These are phyloP conservation scores for Euphorbia tirucalli DNA, from an alignment of 345 rosid genomes.

Conservation along the genomic window DNA sequence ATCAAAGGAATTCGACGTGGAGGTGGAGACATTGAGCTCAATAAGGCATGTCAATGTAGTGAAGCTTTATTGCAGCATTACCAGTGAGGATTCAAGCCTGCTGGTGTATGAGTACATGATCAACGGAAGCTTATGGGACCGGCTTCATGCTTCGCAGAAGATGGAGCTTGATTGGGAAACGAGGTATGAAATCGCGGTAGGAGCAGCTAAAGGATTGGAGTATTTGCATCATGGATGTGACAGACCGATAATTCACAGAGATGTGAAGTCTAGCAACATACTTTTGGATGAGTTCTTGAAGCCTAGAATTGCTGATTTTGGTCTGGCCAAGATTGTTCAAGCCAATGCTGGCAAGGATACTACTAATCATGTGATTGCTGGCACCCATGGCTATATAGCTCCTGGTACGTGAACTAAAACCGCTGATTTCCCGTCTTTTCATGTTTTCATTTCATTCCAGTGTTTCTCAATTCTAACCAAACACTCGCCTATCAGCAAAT, in stretches of 20 bases:
- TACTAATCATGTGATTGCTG: constrained; percentile 64
- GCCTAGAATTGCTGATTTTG: constrained; percentile 93
- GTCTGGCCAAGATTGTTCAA: constrained; percentile 87
- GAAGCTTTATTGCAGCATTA: constrained; percentile 86
- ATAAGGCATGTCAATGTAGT: constrained; percentile 90
- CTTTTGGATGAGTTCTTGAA: constrained; percentile 66
- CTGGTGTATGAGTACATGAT: constrained; percentile 88
- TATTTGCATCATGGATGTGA: constrained; percentile 83
- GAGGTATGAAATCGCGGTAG: constrained; percentile 75
- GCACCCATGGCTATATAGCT: constrained; percentile 94
- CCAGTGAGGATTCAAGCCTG: constrained; percentile 86
- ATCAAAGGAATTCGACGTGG: constrained; percentile 72
- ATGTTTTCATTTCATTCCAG: too few relatives aligned
- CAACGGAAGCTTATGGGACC: constrained; percentile 92
- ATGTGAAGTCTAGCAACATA: constrained; percentile 85
- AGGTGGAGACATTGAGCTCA: constrained; percentile 84
- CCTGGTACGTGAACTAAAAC: constrained; percentile 53
- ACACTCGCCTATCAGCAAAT: too few relatives aligned
- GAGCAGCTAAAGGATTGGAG: constrained; percentile 85
- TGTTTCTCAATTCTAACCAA: too few relatives aligned
- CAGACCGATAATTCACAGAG: constrained; percentile 73
- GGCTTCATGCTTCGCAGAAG: constrained; percentile 57
- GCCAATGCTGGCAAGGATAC: constrained; percentile 47
- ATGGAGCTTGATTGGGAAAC: constrained; percentile 82
- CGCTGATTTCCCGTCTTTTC: background rate